Evolutionary conservation across 2,329 filamentous ascomycete genomes (phyloP).

Genomic region (Ophiostoma ulmi): DNA sequence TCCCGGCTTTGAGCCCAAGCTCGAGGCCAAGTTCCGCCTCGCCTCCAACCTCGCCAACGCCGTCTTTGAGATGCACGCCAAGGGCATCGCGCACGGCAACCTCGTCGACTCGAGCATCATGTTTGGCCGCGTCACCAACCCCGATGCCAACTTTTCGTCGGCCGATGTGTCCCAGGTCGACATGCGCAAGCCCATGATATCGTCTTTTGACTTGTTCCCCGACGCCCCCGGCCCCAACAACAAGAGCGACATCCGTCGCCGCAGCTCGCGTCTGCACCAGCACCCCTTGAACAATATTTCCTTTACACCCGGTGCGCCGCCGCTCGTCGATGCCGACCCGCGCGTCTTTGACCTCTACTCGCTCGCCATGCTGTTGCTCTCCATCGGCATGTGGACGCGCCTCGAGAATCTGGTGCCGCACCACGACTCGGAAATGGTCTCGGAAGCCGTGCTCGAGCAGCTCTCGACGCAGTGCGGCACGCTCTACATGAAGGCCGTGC

Average conservation of each 20-base stretch:
- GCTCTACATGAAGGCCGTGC: slow-evolving; percentile 69
- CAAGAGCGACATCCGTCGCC: slow-evolving; percentile 30
- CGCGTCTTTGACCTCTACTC: slow-evolving; percentile 66
- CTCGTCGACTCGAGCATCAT: slow-evolving; percentile 63
- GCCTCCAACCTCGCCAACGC: slow-evolving; percentile 68
- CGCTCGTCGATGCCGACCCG: slow-evolving; percentile 47
- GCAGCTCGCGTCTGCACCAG: slow-evolving; percentile 49
- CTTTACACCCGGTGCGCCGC: slow-evolving; percentile 41
- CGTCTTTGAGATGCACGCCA: slow-evolving; percentile 66
- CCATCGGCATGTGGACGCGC: slow-evolving; percentile 70
- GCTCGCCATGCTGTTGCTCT: slow-evolving; percentile 66
- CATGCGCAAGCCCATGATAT: slow-evolving; percentile 63
- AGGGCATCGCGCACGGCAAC: slow-evolving; percentile 65
- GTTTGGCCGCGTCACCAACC: slow-evolving; percentile 48
- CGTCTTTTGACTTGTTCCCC: slow-evolving; percentile 69
- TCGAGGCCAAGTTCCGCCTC: slow-evolving; percentile 72
- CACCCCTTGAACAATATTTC: slow-evolving; percentile 60
- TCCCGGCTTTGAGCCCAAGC: slow-evolving; percentile 51
- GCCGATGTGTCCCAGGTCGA: slow-evolving; percentile 44
- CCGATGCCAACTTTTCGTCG: slow-evolving; percentile 27
- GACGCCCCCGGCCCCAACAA: slow-evolving; percentile 38
- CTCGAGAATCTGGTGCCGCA: slow-evolving; percentile 50
- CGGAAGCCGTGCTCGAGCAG: slow-evolving; percentile 57
- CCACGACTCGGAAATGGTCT: slow-evolving; percentile 47
- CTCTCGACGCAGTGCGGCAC: slow-evolving; percentile 65